Percentiles rank a stretch among this genome's conserved stretches.
Conservation (phyloP, 805 yeast species). For the Komagataella pastoris region DNA sequence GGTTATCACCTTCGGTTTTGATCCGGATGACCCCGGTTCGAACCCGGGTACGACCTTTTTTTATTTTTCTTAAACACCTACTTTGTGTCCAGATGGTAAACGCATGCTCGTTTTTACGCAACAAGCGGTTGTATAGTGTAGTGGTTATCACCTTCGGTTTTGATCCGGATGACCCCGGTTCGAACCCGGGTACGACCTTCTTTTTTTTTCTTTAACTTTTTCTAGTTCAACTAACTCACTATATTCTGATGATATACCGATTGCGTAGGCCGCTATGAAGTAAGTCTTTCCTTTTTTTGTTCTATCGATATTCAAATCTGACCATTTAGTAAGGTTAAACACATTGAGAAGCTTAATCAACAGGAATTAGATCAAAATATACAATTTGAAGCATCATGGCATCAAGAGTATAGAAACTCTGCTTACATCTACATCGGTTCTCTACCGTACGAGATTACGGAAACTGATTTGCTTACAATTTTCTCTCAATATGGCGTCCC, state of each 20-base stretch:
- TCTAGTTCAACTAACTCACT: neutral
- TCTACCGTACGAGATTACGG: slow-evolving; percentile 49
- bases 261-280: neutral
- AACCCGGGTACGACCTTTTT: slow-evolving; percentile 67
- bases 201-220: slow-evolving; percentile 9
- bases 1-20: slow-evolving; percentile 75
- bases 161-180: slow-evolving; percentile 77
- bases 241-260: neutral
- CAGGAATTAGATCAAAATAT: slow-evolving; percentile 53
- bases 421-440: slow-evolving; percentile 73
- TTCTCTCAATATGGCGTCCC: slow-evolving; percentile 90
- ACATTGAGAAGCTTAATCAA: slow-evolving; percentile 47
- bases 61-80: slow-evolving; percentile 4
- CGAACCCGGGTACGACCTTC: slow-evolving; percentile 75
- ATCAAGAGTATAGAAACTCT: slow-evolving; percentile 64
- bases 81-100: neutral
- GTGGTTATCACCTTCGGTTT: slow-evolving; percentile 75
- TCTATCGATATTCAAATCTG: neutral
- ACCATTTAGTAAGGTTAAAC: slow-evolving; percentile 11
- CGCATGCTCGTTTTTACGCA: neutral
- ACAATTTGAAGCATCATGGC: slow-evolving; percentile 72
- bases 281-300: neutral
- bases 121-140: slow-evolving; percentile 44
- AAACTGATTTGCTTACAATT: slow-evolving; percentile 61
- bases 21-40: slow-evolving; percentile 78